phyloP scores from a whole-genome alignment of 2,329 filamentous ascomycete genomes.

The Ophiocordyceps camponoti-floridani region DNA sequence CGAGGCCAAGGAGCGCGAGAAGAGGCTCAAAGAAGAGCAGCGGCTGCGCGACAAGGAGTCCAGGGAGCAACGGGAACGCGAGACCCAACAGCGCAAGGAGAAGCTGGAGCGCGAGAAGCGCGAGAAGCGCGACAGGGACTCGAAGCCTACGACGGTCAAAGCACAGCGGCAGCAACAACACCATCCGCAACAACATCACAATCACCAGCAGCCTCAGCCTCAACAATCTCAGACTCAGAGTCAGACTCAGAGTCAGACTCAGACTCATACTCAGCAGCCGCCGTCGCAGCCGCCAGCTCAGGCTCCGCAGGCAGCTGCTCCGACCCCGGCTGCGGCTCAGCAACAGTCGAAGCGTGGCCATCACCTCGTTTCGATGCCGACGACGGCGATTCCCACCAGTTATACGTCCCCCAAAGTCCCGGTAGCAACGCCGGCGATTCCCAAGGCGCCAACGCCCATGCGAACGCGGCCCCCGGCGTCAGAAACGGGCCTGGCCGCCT shows the following conservation, averaged over 20 bases:
- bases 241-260: too few species aligned
- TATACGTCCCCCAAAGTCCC: conserved; percentile 65
- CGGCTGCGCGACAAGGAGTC: conserved; percentile 64
- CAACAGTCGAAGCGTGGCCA: conserved; percentile 9
- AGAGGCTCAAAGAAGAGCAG: conserved; percentile 70
- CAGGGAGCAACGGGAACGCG: conserved; percentile 52
- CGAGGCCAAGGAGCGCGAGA: conserved; percentile 49
- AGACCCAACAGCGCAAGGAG: conserved; percentile 43
- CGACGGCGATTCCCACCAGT: conserved; percentile 28
- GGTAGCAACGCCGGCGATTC: conserved; percentile 61
- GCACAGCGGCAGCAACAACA: conserved; percentile 33
- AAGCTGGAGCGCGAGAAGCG: conserved; percentile 41
- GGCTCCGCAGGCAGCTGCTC: conserved; percentile 4
- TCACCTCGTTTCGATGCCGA: conserved; percentile 24
- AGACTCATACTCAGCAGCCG: background rate
- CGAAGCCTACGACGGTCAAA: conserved; percentile 35
- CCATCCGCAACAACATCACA: background rate
- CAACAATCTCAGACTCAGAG: too few species aligned
- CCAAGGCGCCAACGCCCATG: conserved; percentile 67
- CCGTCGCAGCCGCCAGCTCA: background rate
- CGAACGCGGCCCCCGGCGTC: conserved; percentile 63
- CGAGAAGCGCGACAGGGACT: conserved; percentile 36
- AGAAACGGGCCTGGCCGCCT: conserved; percentile 25
- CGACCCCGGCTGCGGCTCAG: too few species aligned
- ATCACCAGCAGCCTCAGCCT: background rate